Conservation (phyloP, 1,284 basidiomycete genomes). For the Pulveroboletus sp. region DNA sequence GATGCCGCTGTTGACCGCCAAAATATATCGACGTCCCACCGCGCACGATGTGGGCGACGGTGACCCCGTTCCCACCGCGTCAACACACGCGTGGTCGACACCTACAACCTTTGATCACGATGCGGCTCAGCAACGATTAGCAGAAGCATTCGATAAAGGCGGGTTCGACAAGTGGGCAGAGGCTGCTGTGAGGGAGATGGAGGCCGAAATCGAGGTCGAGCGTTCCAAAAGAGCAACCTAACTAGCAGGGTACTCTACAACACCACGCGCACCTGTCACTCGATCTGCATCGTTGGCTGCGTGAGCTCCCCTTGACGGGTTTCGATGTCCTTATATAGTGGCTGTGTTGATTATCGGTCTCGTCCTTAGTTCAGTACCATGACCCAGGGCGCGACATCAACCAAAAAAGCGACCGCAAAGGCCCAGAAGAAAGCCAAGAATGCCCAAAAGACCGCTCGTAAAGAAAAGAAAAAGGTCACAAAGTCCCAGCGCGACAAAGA, state of each 20-base stretch:
- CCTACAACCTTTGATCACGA: slow-evolving; percentile 26
- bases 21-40: slow-evolving; percentile 43
- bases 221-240: slow-evolving; percentile 17
- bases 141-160: slow-evolving; percentile 50
- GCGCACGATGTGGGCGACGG: slow-evolving; percentile 5
- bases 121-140: slow-evolving; percentile 48
- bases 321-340: not conserved
- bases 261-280: not conserved
- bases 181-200: slow-evolving; percentile 47
- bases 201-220: slow-evolving; percentile 49
- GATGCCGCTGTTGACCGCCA: slow-evolving; percentile 47
- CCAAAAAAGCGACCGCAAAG: slow-evolving; percentile 57
- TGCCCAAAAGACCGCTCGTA: slow-evolving; percentile 64
- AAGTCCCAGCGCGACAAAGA: slow-evolving; percentile 47
- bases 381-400: slow-evolving; percentile 11
- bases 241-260: slow-evolving; percentile 5
- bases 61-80: slow-evolving; percentile 1
- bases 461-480: slow-evolving; percentile 59
- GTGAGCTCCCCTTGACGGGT: not conserved
- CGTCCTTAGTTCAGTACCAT: slow-evolving; percentile 5
- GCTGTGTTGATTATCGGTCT: not conserved
- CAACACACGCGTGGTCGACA: too few relatives aligned
- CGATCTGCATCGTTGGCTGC: too few relatives aligned
- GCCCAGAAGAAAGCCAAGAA: slow-evolving; percentile 72
- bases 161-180: slow-evolving; percentile 53